Base-by-base conservation (phyloP, 2,329 filamentous ascomycete species). In the Xenoacremonium recifei region DNA sequence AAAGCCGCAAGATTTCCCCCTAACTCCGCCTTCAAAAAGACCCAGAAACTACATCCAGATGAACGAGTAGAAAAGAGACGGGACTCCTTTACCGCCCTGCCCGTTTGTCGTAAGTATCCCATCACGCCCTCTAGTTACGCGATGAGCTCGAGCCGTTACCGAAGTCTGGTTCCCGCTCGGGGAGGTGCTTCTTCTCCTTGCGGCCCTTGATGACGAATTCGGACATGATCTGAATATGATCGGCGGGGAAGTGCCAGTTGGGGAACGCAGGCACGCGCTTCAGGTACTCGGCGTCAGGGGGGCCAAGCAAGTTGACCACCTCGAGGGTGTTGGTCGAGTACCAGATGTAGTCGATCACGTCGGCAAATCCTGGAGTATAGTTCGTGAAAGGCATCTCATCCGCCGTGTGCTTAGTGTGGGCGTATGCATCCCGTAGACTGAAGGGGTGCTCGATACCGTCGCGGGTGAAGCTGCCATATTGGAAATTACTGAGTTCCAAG, bases 271-370 rank as follows among this genome's bases (percentile, higher is more conserved):
- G 90, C 19, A 96, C 89, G 39, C 85, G 80, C 64, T 88, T 85
- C 44, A 96, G 80, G 63, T 95, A 93, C 20, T 88, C 80, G 50
- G 84, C 80, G 63, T 96, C 91, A 3, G 95, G 88, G 32, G 92
- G 87, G 21, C 91, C 91, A 4, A 96, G 82, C 39, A 96, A 68
- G 39, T 86, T 86, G 15, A 89, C 84, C 18, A 95, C 87, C 61
- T 93, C 87, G 33, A 96, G 74, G 17, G 86, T 83, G 65, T 93
- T 96, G 44, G 89, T 92, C 42, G 90, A 91, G 68, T 95, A 99
- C 90, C 91, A 97, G 58, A 99, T 89, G 67, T 97, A 96, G 64
- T 99, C 93, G 53, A 99, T 87, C 43, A 95, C 88, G 48, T 90
- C 91, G 38, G 82, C 80, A 69, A 96, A 99, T n/a, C 83, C 82